Percentiles rank a stretch among this genome's conserved stretches.
Evolutionary conservation across 1,139 yeast species (phyloP).

Genomic region (Yamadazyma conglobata): DNA sequence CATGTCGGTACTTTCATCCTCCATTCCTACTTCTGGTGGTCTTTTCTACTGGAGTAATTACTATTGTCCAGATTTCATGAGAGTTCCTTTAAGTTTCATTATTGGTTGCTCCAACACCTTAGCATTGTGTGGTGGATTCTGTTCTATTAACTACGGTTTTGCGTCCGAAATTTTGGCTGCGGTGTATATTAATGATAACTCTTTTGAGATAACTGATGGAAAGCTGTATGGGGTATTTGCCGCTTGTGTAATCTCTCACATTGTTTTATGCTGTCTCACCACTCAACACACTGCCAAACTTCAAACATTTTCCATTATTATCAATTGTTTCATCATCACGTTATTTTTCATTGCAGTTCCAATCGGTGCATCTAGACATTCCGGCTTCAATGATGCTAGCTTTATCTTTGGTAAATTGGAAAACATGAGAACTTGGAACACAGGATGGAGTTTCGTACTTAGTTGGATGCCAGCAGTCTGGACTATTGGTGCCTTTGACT

Average conservation of each 20-base stretch:
- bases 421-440: slow-evolving; percentile 56
- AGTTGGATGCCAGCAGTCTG: slow-evolving; percentile 66
- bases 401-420: slow-evolving; percentile 55
- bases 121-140: slow-evolving; percentile 35
- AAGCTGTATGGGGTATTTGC: slow-evolving; percentile 37
- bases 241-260: slow-evolving; percentile 26
- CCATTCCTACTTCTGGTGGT: slow-evolving; percentile 76
- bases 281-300: slow-evolving; percentile 50
- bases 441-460: slow-evolving; percentile 63
- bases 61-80: slow-evolving; percentile 28
- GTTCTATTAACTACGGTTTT: slow-evolving; percentile 39
- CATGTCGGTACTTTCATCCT: slow-evolving; percentile 64
- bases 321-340: slow-evolving; percentile 52
- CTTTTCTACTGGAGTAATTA: slow-evolving; percentile 54
- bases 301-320: slow-evolving; percentile 56
- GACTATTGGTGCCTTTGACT: slow-evolving; percentile 69
- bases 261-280: slow-evolving; percentile 29
- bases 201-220: slow-evolving; percentile 30
- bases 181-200: slow-evolving; percentile 27
- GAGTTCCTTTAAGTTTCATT: slow-evolving; percentile 39
- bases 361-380: slow-evolving; percentile 43
- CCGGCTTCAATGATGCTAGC: slow-evolving; percentile 37
- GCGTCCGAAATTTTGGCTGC: slow-evolving; percentile 36
- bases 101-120: slow-evolving; percentile 42
- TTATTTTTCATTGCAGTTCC: slow-evolving; percentile 69